Percentiles rank a stretch among this genome's conserved stretches.
These are phyloP conservation scores for Fusarium xyrophilum DNA, from an alignment of 2,329 filamentous ascomycete genomes.

Conservation along the genomic window DNA sequence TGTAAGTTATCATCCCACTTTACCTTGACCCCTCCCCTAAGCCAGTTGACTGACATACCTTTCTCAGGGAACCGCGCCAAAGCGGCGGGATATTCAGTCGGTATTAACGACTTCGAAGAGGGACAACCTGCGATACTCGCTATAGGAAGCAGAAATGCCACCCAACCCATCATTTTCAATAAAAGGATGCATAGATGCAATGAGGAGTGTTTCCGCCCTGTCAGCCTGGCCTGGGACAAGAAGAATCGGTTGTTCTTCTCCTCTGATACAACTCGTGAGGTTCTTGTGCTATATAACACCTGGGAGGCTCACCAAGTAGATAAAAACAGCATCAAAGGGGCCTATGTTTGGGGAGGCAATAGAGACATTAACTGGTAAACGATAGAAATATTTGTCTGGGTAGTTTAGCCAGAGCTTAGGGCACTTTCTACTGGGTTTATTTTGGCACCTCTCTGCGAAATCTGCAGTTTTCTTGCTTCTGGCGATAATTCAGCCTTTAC, in stretches of 20 bases:
- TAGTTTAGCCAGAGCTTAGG: background rate
- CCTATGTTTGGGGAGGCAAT: background rate
- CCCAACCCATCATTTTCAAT: conserved; percentile 63
- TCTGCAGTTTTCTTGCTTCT: background rate
- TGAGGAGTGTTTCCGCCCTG: conserved; percentile 66
- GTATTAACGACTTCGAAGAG: conserved; percentile 49
- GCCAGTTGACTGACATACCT: conserved; percentile 4
- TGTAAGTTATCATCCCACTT: conserved; percentile 54
- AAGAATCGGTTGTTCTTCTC: conserved; percentile 66
- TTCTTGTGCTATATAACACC: conserved; percentile 59
- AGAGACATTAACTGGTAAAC: background rate
- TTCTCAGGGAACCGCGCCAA: conserved; percentile 51
- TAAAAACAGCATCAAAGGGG: background rate
- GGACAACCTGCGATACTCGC: conserved; percentile 52
- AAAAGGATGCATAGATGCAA: conserved; percentile 5
- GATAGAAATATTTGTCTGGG: background rate
- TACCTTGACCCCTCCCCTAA: too few relatives aligned
- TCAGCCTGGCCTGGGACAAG: conserved; percentile 61
- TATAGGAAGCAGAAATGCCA: conserved; percentile 54
- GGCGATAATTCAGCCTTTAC: conserved; percentile 34
- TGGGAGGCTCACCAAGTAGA: background rate
- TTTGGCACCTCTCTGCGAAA: background rate
- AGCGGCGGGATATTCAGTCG: conserved; percentile 57
- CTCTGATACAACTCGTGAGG: conserved; percentile 69
- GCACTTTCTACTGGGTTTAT: background rate